Base-by-base conservation (phyloP, 2,329 filamentous ascomycete species). In the Neonectria ditissima region DNA sequence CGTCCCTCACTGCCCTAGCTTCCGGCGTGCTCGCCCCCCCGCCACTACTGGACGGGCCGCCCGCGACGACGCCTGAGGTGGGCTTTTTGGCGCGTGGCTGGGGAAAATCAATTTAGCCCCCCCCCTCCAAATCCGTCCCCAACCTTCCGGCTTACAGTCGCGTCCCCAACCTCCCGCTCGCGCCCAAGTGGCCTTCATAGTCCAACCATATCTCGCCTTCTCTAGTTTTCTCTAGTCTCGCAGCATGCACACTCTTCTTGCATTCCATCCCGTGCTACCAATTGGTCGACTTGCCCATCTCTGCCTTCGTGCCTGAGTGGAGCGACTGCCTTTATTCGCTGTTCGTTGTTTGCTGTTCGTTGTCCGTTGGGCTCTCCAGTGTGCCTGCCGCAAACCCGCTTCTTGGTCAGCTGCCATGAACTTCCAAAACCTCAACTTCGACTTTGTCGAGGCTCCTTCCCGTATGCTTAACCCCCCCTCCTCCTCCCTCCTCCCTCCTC, bases 381-480 rank as follows among this genome's bases (percentile, higher is more conserved):
- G 24, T 6, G 11, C 30, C 11, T 56, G 59, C 63, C 61, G 60
- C 69, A 63, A 68, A 64, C 65, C 44, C 34, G 34, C 56, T 53
- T 48, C 30, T 52, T 58, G 26, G 16, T 62, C 63, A 78, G 65
- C 34, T n/a, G 34, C 14, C 69, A 82, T 82, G 80, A 80, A 78
- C 70, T 76, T 75, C 68, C 77, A 78, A 71, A 76, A 75, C 66
- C 63, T 73, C 62, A 73, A 76, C 72, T 76, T 76, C 66, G 74
- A 80, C 65, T 70, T 76, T 74, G 74, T 77, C 69, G 78, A 80
- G 74, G 73, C 71, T 67, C 68, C 71, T 67, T 67, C 73, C 68
- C 75, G 79, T 80, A 79, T 71, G 77, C 24, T 26, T 78, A 54
- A 59, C 67, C 48, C 60, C 43, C 47, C 39, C 48, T 26, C 47